phyloP scores from a whole-genome alignment of 257 asterid species.

The Anisodus acutangulus region DNA sequence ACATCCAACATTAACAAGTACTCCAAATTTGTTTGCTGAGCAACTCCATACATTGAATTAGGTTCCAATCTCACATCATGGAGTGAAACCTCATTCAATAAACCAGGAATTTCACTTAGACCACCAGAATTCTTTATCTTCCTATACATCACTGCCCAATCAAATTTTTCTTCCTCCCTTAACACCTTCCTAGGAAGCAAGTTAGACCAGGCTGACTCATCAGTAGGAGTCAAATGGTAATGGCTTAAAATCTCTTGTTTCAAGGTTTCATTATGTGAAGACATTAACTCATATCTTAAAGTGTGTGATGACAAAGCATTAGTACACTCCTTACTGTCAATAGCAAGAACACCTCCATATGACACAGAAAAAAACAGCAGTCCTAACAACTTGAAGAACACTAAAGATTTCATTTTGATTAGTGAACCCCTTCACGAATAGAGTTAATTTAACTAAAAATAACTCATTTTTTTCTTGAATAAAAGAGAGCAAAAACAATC shows the following conservation, averaged over 20 bases:
- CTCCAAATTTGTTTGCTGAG: conserved; percentile 86
- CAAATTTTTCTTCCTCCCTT: conserved; percentile 55
- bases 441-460: neutral
- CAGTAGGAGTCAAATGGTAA: conserved; percentile 80
- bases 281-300: conserved; percentile 52
- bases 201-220: conserved; percentile 69
- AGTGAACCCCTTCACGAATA: neutral
- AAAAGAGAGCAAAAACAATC: conserved; percentile 24
- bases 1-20: conserved; percentile 75
- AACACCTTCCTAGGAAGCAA: conserved; percentile 74
- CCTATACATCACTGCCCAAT: conserved; percentile 62
- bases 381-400: conserved; percentile 29
- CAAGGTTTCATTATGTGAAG: conserved; percentile 65
- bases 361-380: conserved; percentile 30
- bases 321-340: conserved; percentile 59
- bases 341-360: conserved; percentile 36
- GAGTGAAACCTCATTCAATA: conserved; percentile 58
- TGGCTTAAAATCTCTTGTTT: conserved; percentile 60
- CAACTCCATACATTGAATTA: conserved; percentile 63
- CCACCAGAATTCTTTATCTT: conserved; percentile 51
- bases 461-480: conserved; percentile 11
- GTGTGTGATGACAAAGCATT: conserved; percentile 68
- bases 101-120: conserved; percentile 31
- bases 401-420: conserved; percentile 42
- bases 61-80: conserved; percentile 73